Evolutionary conservation across 1,284 basidiomycete species (phyloP).

Genomic region (Cronartium quercuum): DNA sequence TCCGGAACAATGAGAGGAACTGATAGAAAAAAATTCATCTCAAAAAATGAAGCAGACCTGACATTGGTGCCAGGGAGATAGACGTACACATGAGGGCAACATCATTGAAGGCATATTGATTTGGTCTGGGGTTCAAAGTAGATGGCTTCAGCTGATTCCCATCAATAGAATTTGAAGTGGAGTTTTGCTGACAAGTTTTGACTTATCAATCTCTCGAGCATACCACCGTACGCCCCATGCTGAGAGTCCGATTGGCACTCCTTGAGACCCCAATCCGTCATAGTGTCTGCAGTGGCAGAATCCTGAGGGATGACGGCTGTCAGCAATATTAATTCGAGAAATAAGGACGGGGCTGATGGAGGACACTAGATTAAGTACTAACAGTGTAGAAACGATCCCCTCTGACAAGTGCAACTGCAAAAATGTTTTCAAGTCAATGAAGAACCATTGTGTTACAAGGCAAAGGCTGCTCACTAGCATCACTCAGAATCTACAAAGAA

Average conservation of each 20-base stretch:
- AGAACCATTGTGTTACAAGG: neutral
- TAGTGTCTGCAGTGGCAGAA: slow-evolving; percentile 27
- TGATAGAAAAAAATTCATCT: neutral
- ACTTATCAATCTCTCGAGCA: slow-evolving; percentile 23
- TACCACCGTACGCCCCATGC: slow-evolving; percentile 31
- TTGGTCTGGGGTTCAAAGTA: slow-evolving; percentile 2
- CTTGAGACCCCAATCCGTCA: slow-evolving; percentile 35
- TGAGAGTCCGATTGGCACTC: slow-evolving; percentile 32
- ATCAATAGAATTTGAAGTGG: neutral
- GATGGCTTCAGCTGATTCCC: neutral
- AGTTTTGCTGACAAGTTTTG: slow-evolving; percentile 15
- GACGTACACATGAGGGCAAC: slow-evolving; percentile 31
- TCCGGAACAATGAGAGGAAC: slow-evolving; percentile 34
- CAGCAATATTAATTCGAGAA: neutral
- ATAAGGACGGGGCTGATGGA: neutral
- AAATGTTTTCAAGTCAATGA: neutral
- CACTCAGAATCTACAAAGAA: slow-evolving; percentile 11
- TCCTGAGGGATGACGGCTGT: slow-evolving; percentile 7
- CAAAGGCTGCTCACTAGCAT: slow-evolving; percentile 17
- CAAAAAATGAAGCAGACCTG: neutral
- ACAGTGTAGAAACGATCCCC: slow-evolving; percentile 37
- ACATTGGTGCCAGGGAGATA: neutral
- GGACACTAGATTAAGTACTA: neutral
- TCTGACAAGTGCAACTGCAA: slow-evolving; percentile 22
- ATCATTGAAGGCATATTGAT: slow-evolving; percentile 33